These are phyloP conservation scores for Verticillium albo-atrum DNA, from an alignment of 2,329 filamentous ascomycete species.

Conservation along the genomic window DNA sequence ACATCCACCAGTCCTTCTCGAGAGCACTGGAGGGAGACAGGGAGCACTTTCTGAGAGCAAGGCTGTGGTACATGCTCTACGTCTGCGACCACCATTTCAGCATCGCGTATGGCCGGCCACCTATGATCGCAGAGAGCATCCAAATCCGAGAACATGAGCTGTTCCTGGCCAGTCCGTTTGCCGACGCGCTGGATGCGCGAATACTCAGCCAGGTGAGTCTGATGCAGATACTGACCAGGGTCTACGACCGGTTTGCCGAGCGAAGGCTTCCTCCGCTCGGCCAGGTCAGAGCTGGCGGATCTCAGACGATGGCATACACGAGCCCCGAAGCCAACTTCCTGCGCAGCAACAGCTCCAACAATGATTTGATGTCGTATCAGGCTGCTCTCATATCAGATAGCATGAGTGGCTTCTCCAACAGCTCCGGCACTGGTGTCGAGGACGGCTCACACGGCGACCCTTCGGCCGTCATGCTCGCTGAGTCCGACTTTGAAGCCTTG, in stretches of 20 bases:
- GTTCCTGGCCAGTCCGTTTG: constrained; percentile 18
- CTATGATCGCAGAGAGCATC: constrained; percentile 18
- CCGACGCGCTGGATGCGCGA: constrained; percentile 12
- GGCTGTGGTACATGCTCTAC: constrained; percentile 50
- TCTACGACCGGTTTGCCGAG: constrained; percentile 1
- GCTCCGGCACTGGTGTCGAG: too few relatives aligned
- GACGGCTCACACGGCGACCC: too few relatives aligned
- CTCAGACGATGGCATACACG: background rate
- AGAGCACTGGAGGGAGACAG: constrained; percentile 39
- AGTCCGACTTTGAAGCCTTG: constrained; percentile 6
- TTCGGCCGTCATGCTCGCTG: background rate
- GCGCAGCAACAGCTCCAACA: too few relatives aligned
- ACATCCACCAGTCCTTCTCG: constrained; percentile 48
- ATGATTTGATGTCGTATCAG: too few relatives aligned
- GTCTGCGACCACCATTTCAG: constrained; percentile 26
- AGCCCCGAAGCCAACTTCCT: too few relatives aligned
- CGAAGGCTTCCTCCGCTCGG: too few relatives aligned
- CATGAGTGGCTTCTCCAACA: too few relatives aligned
- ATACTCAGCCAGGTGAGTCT: constrained; percentile 14
- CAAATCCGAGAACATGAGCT: constrained; percentile 17
- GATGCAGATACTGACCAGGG: constrained; percentile 6
- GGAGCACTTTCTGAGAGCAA: constrained; percentile 46
- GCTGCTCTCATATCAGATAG: too few relatives aligned
- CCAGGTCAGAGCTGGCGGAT: background rate
- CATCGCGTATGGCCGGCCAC: constrained; percentile 24